Evolutionary conservation across 257 asterid species (phyloP), one percentile per base, ranked within the genome.

Genomic region (Gentiana macrophylla): DNA sequence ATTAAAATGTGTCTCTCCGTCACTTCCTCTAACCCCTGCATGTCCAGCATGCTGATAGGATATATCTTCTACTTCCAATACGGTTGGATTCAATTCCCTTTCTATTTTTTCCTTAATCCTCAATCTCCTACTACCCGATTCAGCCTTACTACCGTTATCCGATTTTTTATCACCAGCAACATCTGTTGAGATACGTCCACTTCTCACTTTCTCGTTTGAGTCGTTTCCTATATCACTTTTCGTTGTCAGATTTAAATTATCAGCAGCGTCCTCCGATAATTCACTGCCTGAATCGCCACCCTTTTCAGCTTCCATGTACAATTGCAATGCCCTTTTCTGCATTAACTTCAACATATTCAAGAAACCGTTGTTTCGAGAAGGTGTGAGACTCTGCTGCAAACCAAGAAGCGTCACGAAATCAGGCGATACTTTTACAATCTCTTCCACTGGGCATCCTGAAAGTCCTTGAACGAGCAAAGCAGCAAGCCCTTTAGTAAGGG

Each of bases 31-130:
- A 60, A 71, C 76, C 35, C 94, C 94, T 4, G 90, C 66, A 66
- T 86, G 97, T 4, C 95, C 94, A 0, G 94, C 94, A 43, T 89
- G 97, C 73, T 86, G 93, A 71, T 81, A 69, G 35, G 97, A 86
- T 73, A 84, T 77, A 65, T 89, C 97, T 71, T 84, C 94, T 35
- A 89, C 74, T 50, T 78, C 72, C 64, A 86, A 36, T 50, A 65
- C 82, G 13, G 65, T 34, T 2, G 95, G 86, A 48, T 53, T 71
- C 62, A 86, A 69, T 55, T 82, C 88, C 62, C 61, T 67, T 74
- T 66, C 82, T 63, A 89, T 50, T 13, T 44, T 73, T 66, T 73
- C 80, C 73, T 77, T 80, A 44, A 84, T 87, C 73, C 83, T 77
- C 74, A 35, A 55, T 57, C 96, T 93, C 56, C 87, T 77, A 65